Evolutionary conservation across 1,139 yeast species (phyloP).

Genomic region (Meyerozyma smithsonii): DNA sequence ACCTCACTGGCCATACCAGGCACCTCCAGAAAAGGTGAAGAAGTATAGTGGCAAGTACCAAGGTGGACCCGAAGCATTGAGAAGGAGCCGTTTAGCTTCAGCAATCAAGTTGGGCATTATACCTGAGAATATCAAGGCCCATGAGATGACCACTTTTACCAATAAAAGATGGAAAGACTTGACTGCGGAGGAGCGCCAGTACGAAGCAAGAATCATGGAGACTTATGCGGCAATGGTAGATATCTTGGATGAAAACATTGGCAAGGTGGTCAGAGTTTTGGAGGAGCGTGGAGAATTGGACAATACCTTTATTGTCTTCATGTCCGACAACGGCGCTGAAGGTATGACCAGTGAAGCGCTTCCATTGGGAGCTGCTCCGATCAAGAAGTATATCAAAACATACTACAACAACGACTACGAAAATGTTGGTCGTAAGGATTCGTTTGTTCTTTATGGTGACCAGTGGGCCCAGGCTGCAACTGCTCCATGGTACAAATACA

Average conservation of each 20-base stretch:
- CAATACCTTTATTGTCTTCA: constrained; percentile 49
- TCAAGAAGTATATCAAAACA: constrained; percentile 22
- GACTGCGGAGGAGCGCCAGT: constrained; percentile 25
- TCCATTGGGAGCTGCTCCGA: constrained; percentile 31
- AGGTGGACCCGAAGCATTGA: constrained; percentile 43
- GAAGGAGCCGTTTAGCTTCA: constrained; percentile 31
- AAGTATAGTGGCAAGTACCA: constrained; percentile 48
- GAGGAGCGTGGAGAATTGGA: constrained; percentile 40
- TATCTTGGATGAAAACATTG: constrained; percentile 43
- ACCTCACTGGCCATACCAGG: constrained; percentile 62
- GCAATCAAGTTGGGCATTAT: constrained; percentile 44
- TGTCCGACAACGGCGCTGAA: constrained; percentile 62
- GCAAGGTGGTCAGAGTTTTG: constrained; percentile 38
- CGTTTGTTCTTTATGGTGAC: constrained; percentile 51
- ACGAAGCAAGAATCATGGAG: constrained; percentile 46
- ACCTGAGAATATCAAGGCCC: constrained; percentile 40
- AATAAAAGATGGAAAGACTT: constrained; percentile 40
- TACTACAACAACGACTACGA: constrained; percentile 41
- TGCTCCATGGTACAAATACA: constrained; percentile 50
- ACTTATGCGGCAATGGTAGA: constrained; percentile 63
- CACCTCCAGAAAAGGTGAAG: constrained; percentile 41
- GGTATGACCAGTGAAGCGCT: constrained; percentile 54
- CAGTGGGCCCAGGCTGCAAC: constrained; percentile 68
- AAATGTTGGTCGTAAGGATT: constrained; percentile 44
- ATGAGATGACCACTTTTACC: constrained; percentile 37